A percentile compares a stretch with the other conserved stretches of the same genome.
phyloP scores from a whole-genome alignment of 257 asterid species.

The Ajuga chamaepitys region DNA sequence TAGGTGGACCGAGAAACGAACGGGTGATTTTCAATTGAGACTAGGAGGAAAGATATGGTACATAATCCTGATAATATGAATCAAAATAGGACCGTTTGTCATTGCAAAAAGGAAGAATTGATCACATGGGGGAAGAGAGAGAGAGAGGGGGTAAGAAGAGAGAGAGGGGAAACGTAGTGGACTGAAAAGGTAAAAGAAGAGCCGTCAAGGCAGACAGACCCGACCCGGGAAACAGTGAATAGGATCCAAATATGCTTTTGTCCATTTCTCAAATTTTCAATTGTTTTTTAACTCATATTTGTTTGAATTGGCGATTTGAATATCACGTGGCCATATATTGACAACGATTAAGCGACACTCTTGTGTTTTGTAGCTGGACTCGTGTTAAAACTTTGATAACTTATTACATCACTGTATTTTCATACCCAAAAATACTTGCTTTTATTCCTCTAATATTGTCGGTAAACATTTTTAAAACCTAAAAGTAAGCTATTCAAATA shows the following conservation, averaged over 20 bases:
- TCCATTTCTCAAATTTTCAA: slow-evolving; percentile 10
- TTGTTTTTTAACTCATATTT: neutral
- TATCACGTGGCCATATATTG: slow-evolving; percentile 31
- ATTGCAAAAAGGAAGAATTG: slow-evolving; percentile 17
- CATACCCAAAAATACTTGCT: too few species aligned
- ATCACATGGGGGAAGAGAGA: slow-evolving; percentile 27
- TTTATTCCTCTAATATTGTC: too few species aligned
- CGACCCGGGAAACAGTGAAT: slow-evolving; percentile 29
- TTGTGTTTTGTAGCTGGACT: neutral
- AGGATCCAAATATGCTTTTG: slow-evolving; percentile 19
- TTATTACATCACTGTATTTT: too few species aligned
- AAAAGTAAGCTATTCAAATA: too few species aligned
- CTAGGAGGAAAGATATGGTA: slow-evolving; percentile 1
- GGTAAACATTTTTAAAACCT: too few species aligned
- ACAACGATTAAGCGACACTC: slow-evolving; percentile 12
- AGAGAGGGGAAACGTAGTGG: slow-evolving; percentile 36
- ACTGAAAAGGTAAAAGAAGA: slow-evolving; percentile 26
- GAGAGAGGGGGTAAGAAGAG: slow-evolving; percentile 2
- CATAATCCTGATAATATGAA: slow-evolving; percentile 25
- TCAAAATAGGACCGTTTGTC: slow-evolving; percentile 24
- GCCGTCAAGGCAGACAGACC: slow-evolving; percentile 22
- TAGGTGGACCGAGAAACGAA: neutral
- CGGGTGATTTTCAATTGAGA: neutral
- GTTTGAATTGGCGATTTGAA: slow-evolving; percentile 5
- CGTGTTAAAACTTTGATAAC: neutral